Evolutionary conservation across 352 stramenopile genomes (phyloP).

Genomic region (Pythium grandisporangium): DNA sequence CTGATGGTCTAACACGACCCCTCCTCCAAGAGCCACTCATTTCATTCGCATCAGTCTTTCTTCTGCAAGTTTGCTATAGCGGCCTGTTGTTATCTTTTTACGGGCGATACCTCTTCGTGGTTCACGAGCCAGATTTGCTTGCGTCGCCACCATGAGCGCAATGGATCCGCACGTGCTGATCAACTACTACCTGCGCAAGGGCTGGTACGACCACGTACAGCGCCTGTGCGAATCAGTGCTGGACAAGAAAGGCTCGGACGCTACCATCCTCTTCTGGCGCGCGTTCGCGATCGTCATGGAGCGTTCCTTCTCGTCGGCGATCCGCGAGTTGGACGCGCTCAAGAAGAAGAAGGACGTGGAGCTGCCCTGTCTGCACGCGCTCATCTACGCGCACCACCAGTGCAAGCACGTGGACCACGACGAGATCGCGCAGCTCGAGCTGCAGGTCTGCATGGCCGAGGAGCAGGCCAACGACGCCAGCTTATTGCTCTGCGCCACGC

Average conservation of each 20-base stretch:
- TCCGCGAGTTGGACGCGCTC: slow-evolving; percentile 79
- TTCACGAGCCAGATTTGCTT: too few species aligned
- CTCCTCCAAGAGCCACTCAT: too few species aligned
- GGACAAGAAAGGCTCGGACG: slow-evolving; percentile 74
- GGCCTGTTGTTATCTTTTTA: too few species aligned
- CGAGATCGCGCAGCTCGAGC: slow-evolving; percentile 65
- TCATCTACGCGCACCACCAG: slow-evolving; percentile 67
- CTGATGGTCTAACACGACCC: too few species aligned
- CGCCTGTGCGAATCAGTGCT: slow-evolving; percentile 72
- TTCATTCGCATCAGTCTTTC: too few species aligned
- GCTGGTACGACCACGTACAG: slow-evolving; percentile 83
- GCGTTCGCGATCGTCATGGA: slow-evolving; percentile 77
- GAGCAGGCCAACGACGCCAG: slow-evolving; percentile 44
- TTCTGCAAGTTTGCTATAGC: too few species aligned
- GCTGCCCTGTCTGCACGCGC: slow-evolving; percentile 63
- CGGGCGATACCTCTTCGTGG: too few species aligned
- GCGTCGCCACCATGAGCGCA: too few species aligned
- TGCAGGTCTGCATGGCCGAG: slow-evolving; percentile 74
- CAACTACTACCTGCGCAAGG: slow-evolving; percentile 85
- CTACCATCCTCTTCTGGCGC: slow-evolving; percentile 79
- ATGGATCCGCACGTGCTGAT: slow-evolving; percentile 67
- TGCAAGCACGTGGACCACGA: slow-evolving; percentile 77
- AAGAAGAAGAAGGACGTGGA: slow-evolving; percentile 75
- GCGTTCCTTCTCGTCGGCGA: slow-evolving; percentile 66
- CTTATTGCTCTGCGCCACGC: slow-evolving; percentile 55